A percentile compares a stretch with the other conserved stretches of the same genome.
Conservation (phyloP, 805 yeast species). For the Ogataea methylovora region DNA sequence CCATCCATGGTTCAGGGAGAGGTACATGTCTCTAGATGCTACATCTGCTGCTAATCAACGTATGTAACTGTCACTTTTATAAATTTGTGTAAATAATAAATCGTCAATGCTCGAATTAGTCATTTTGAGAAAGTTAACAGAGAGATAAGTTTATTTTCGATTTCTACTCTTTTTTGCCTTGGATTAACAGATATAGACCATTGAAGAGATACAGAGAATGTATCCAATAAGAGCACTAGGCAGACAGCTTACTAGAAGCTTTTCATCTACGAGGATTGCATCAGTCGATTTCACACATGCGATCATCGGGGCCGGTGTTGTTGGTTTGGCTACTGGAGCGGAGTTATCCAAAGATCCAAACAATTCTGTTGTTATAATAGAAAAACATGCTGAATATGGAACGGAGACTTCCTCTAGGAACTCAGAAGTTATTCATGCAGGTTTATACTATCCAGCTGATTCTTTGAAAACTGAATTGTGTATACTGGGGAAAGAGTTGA, state of each 20-base stretch:
- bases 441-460: conserved; percentile 68
- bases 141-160: too few relatives aligned
- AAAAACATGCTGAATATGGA: conserved; percentile 59
- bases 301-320: conserved; percentile 76
- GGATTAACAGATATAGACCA: too few relatives aligned
- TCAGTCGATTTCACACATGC: conserved; percentile 10
- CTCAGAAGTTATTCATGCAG: conserved; percentile 92
- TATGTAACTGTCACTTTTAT: too few relatives aligned
- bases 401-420: conserved; percentile 83
- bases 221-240: conserved; percentile 2
- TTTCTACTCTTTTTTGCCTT: too few relatives aligned
- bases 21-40: not conserved
- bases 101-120: too few relatives aligned
- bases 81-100: too few relatives aligned
- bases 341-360: conserved; percentile 43
- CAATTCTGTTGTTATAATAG: conserved; percentile 56
- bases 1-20: conserved; percentile 39
- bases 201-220: too few relatives aligned
- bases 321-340: conserved; percentile 77
- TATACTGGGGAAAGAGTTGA: conserved; percentile 61
- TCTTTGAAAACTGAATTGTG: conserved; percentile 66
- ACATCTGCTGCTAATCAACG: conserved; percentile 1
- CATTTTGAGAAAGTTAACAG: too few relatives aligned
- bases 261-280: not conserved
- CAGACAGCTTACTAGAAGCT: conserved; percentile 4